Base-by-base conservation (phyloP, 108 stramenopile species). In the Cyclostephanos invisitatus region DNA sequence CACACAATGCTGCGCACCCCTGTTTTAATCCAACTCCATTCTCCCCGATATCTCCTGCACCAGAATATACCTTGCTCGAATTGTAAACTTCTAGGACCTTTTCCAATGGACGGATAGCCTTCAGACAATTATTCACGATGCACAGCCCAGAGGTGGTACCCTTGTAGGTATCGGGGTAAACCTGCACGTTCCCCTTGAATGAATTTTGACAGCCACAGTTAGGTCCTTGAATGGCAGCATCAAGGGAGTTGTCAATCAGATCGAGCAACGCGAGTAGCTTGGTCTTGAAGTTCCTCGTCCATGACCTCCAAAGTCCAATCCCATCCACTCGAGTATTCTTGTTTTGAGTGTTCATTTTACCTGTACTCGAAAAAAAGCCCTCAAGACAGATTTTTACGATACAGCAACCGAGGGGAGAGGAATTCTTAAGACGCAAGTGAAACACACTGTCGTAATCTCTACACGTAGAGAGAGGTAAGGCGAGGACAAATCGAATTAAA, bases 171-270 rank as follows among this genome's bases (percentile, higher is more conserved):
- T 75, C 80, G 12, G 70, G 80, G 36, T 47, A 36, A 25, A 81
- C 56, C 64, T 73, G 75, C 21, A 76, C 75, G 47, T 55, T 35
- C 35, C 80, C 80, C 1, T 55, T 2, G 28, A 81, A 81, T 2
- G 24, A 42, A 6, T 62, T 9, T 38, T 66, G 55, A 38, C 32
- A 51, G 25, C 5, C 15, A 1, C 46, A 48, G 24, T 60, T 56
- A n/a, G 24, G 14, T n/a, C 53, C 46, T 38, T 70, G 29, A 12
- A 82, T 53, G 17, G 81, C 70, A 46, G 89, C 89, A 73, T 90
- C 89, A 17, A 90, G 73, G 17, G 89, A 85, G 81, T 90, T 90
- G 62, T 90, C 89, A 56, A 90, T 84, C 18, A 90, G 60, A 68
- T 90, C 89, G 49, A 90, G 48, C 20, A 88, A 56, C 0, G 89